Conservation (phyloP, 2,329 filamentous ascomycete genomes). For the Podosphaera xanthii region DNA sequence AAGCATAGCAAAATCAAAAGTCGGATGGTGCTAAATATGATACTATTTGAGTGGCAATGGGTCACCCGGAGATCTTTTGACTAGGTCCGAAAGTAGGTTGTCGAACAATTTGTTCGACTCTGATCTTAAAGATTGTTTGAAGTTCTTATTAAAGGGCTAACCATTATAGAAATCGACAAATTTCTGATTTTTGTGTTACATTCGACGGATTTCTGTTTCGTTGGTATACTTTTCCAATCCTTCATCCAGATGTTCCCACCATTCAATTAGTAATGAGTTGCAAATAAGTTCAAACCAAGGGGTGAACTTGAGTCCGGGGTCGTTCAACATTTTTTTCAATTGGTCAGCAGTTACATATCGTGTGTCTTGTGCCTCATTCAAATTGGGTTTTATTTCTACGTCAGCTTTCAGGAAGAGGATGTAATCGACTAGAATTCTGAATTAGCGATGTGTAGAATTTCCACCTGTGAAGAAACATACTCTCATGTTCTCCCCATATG, state of each 20-base stretch:
- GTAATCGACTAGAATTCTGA: conserved; percentile 52
- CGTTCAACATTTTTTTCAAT: conserved; percentile 65
- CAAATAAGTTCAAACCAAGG: conserved; percentile 99
- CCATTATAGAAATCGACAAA: too few species aligned
- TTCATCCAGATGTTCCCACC: conserved; percentile 72
- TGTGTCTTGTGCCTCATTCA: conserved; percentile 72
- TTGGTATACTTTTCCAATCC: conserved; percentile 69
- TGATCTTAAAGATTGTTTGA: too few species aligned
- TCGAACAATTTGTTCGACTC: too few species aligned
- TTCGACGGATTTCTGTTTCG: conserved; percentile 71
- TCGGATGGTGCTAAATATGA: too few species aligned
- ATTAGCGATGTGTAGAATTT: conserved; percentile 3
- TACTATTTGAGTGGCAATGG: too few species aligned
- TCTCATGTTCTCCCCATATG: conserved; percentile 97
- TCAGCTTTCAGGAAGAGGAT: conserved; percentile 95
- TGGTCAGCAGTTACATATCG: conserved; percentile 66
- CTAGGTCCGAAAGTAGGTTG: too few species aligned
- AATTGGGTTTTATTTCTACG: conserved; percentile 60
- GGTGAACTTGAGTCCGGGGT: conserved; percentile 66
- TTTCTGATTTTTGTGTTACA: conserved; percentile 23
- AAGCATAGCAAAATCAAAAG: too few species aligned
- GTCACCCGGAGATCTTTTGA: too few species aligned
- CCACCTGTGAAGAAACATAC: conserved; percentile 28
- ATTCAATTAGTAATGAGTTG: conserved; percentile 90
- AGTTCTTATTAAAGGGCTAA: too few species aligned